Conservation (phyloP, 108 stramenopile genomes). For the Skeletonema grethae region DNA sequence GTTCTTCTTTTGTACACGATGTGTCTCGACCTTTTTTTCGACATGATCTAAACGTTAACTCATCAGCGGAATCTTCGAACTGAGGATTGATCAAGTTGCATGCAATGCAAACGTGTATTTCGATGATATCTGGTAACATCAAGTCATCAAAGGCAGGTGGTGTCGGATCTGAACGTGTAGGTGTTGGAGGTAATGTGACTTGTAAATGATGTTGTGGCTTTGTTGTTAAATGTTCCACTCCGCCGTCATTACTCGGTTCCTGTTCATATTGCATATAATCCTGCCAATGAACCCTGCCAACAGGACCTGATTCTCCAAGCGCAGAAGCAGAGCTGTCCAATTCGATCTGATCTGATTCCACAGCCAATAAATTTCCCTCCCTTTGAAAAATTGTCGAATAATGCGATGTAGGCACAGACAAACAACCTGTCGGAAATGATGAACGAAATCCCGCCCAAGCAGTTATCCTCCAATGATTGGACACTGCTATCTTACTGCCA, state of each 20-base stretch:
- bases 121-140: conserved; percentile 2
- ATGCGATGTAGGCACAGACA: neutral
- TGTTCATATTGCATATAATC: neutral
- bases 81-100: neutral
- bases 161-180: neutral
- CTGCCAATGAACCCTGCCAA: neutral
- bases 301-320: neutral
- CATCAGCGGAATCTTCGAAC: neutral
- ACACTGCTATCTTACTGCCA: neutral
- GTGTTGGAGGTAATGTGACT: neutral
- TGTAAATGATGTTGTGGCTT: conserved; percentile 4
- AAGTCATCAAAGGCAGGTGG: neutral
- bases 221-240: neutral
- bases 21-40: neutral
- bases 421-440: neutral
- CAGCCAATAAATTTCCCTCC: conserved; percentile 1
- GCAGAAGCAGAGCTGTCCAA: neutral
- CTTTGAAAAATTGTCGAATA: neutral
- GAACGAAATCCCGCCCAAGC: neutral
- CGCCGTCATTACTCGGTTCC: neutral
- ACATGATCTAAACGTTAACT: neutral
- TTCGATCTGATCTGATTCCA: neutral
- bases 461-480: neutral
- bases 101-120: conserved; percentile 1
- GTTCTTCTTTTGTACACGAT: neutral